Evolutionary conservation across 2,329 filamentous ascomycete species (phyloP), one percentile per base, ranked within the genome.

Genomic region (Stagonosporopsis vannaccii): DNA sequence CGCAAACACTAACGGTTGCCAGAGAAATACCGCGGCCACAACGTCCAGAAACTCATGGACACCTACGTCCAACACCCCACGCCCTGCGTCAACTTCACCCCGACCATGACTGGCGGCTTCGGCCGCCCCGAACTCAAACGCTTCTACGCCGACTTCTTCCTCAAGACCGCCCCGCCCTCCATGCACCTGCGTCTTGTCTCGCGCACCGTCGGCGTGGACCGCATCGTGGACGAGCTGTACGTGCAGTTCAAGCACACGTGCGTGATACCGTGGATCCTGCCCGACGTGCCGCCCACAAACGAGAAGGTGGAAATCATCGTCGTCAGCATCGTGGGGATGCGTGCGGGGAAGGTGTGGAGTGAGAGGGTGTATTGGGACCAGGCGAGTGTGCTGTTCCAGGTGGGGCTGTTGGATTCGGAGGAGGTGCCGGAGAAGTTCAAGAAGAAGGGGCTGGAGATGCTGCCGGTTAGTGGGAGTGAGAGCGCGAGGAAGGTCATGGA

Each of bases 321-420:
- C 2, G 81, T 87, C 1, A 82, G 78, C 48, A 82, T 87, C 8
- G 84, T 87, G 2, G 80, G 80, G 26, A 75, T 87, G 49, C 73
- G 82, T 13, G 83, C 77, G 0, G 82, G 81, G 0, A 82, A 80
- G 60, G 69, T 87, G 12, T 84, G 80, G 70, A 81, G 80, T 17
- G 85, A 87, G 67, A 79, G 85, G 47, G 72, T 86, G 3, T 87
- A 87, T 66, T 87, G 85, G 85, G 85, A 87, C 62, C 85, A 87
- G 63, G 85, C 85, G 9, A 82, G 78, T 43, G 84, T 87, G 7
- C 68, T 87, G 13, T 81, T 86, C 40, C 85, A 87, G 66, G 75
- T 85, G 0, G 85, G 85, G 0, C 63, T 87, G 56, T 55, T 87
- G 45, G 83, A 86, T 72, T 80, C 83, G 2, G 73, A 76, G n/a